Percentiles rank a stretch among this genome's conserved stretches.
Conservation (phyloP, 495 filamentous ascomycete species). For the Talaromyces proteolyticus region DNA sequence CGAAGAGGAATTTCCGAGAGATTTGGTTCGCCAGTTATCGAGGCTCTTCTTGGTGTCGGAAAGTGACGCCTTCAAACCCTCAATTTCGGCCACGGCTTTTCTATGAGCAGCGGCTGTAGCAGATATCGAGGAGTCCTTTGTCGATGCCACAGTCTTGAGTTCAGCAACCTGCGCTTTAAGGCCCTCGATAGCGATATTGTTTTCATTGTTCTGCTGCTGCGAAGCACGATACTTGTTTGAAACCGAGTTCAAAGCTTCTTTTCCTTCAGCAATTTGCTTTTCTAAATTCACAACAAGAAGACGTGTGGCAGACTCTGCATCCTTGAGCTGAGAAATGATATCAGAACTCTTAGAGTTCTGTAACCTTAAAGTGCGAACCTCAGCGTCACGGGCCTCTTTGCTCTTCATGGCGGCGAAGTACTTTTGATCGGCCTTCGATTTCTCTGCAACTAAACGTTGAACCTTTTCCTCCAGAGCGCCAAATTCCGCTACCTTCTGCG, state of each 20-base stretch:
- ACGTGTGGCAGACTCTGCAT: constrained; percentile 59
- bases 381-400: constrained; percentile 72
- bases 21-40: constrained; percentile 77
- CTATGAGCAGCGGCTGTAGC: constrained; percentile 54
- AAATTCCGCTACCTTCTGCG: constrained; percentile 77
- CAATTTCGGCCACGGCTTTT: constrained; percentile 67
- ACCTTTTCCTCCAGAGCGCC: constrained; percentile 72
- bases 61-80: constrained; percentile 64
- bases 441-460: constrained; percentile 71
- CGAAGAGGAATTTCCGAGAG: constrained; percentile 68
- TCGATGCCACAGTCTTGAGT: constrained; percentile 60
- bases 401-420: constrained; percentile 93
- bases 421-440: constrained; percentile 94
- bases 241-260: constrained; percentile 62
- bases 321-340: constrained; percentile 88
- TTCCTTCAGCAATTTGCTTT: constrained; percentile 79
- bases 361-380: constrained; percentile 67
- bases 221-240: constrained; percentile 62
- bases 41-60: constrained; percentile 69
- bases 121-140: constrained; percentile 60
- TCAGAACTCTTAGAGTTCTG: constrained; percentile 90
- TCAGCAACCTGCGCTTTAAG: constrained; percentile 72
- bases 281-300: constrained; percentile 75
- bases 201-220: constrained; percentile 65
- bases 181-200: constrained; percentile 58